phyloP scores from a whole-genome alignment of 495 filamentous ascomycete species.

The Pyronema omphalodes region DNA sequence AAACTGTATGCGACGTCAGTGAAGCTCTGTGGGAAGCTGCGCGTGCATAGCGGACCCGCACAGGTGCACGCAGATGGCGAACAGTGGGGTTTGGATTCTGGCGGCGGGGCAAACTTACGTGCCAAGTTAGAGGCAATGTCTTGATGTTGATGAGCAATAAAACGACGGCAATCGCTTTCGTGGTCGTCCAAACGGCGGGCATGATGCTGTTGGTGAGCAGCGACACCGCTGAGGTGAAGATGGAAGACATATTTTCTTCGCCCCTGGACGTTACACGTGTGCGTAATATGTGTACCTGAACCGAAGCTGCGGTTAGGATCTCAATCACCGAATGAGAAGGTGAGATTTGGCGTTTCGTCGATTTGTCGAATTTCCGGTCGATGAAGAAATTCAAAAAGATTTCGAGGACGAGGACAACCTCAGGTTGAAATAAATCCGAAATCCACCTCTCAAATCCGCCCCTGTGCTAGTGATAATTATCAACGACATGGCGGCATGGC shows the following conservation, averaged over 20 bases:
- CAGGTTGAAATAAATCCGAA: no score
- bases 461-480: no score
- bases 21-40: background rate
- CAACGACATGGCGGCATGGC: no score
- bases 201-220: background rate
- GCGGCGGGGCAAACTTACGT: constrained; percentile 31
- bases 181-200: background rate
- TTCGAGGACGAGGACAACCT: no score
- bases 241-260: background rate
- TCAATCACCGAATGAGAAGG: no score
- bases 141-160: constrained; percentile 47
- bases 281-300: no score
- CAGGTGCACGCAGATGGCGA: background rate
- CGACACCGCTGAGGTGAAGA: background rate
- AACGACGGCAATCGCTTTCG: constrained; percentile 16
- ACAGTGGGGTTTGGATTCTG: background rate
- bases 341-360: no score
- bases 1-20: constrained; percentile 26
- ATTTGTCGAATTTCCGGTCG: no score
- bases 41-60: background rate
- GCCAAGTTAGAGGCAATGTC: constrained; percentile 58
- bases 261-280: background rate
- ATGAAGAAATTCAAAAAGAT: no score
- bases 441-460: no score
- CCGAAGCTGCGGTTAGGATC: no score